Percentiles rank a stretch among this genome's conserved stretches.
Conservation (phyloP, 805 yeast genomes). For the Wickerhamomyces mucosus region DNA sequence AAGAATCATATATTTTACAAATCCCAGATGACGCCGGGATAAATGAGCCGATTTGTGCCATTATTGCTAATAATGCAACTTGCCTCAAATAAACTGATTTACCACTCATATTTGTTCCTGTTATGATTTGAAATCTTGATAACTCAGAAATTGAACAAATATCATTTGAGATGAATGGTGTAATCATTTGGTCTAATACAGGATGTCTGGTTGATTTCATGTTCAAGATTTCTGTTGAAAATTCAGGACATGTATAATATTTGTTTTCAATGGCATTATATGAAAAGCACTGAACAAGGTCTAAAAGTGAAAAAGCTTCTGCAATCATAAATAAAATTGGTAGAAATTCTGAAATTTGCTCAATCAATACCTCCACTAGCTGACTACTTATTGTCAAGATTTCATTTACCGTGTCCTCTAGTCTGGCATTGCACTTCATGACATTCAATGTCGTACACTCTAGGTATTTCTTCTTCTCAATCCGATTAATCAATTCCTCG, state of each 20-base stretch:
- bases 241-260: slow-evolving; percentile 27
- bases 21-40: slow-evolving; percentile 36
- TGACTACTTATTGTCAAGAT: slow-evolving; percentile 33
- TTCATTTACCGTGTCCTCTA: slow-evolving; percentile 31
- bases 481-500: slow-evolving; percentile 24
- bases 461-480: slow-evolving; percentile 21
- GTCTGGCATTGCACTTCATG: slow-evolving; percentile 30
- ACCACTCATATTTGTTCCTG: slow-evolving; percentile 59
- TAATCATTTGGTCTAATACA: slow-evolving; percentile 24
- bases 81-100: slow-evolving; percentile 49
- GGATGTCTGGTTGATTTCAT: slow-evolving; percentile 33
- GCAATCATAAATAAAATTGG: slow-evolving; percentile 31
- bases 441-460: slow-evolving; percentile 33
- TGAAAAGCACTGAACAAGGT: slow-evolving; percentile 28
- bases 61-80: slow-evolving; percentile 35
- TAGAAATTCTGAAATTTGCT: slow-evolving; percentile 19
- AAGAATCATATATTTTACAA: slow-evolving; percentile 28
- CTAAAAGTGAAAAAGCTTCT: slow-evolving; percentile 35
- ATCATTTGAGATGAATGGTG: slow-evolving; percentile 29
- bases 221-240: slow-evolving; percentile 19
- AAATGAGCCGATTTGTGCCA: slow-evolving; percentile 52
- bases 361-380: slow-evolving; percentile 23
- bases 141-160: slow-evolving; percentile 23
- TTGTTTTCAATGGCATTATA: slow-evolving; percentile 12
- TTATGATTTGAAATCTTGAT: slow-evolving; percentile 37